These are phyloP conservation scores for Starmera pachycereana DNA, from an alignment of 805 yeast genomes.

Conservation along the genomic window DNA sequence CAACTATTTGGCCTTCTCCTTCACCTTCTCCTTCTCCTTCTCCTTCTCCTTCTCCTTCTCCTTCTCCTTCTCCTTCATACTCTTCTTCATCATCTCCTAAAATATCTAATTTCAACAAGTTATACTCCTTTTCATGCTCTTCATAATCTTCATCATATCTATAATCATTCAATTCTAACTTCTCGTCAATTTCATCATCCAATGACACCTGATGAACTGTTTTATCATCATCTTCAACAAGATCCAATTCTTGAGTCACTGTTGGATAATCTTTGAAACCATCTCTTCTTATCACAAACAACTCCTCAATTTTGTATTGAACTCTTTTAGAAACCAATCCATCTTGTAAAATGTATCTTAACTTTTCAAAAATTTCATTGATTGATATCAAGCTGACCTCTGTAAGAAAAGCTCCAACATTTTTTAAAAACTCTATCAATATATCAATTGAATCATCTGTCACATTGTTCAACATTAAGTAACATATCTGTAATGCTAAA, in stretches of 20 bases:
- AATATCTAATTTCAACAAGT: slow-evolving; percentile 17
- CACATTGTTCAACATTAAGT: slow-evolving; percentile 34
- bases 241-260: slow-evolving; percentile 39
- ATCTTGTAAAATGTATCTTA: slow-evolving; percentile 52
- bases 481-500: slow-evolving; percentile 40
- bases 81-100: slow-evolving; percentile 22
- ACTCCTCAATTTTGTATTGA: slow-evolving; percentile 35
- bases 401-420: slow-evolving; percentile 40
- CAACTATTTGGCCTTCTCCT: slow-evolving; percentile 24
- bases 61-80: slow-evolving; percentile 34
- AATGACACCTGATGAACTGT: slow-evolving; percentile 45
- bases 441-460: slow-evolving; percentile 50
- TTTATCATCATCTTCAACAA: slow-evolving; percentile 55
- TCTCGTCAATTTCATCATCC: slow-evolving; percentile 38
- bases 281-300: slow-evolving; percentile 40
- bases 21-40: slow-evolving; percentile 32
- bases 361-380: slow-evolving; percentile 43
- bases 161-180: slow-evolving; percentile 40
- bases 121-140: slow-evolving; percentile 38
- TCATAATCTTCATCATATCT: slow-evolving; percentile 40
- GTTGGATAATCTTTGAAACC: slow-evolving; percentile 30
- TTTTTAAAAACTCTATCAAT: slow-evolving; percentile 37
- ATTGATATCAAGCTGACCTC: slow-evolving; percentile 33
- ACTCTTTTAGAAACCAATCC: slow-evolving; percentile 32
- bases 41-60: slow-evolving; percentile 25